phyloP scores from a whole-genome alignment of 2,329 filamentous ascomycete species.

The Ceratocystis lukuohia region DNA sequence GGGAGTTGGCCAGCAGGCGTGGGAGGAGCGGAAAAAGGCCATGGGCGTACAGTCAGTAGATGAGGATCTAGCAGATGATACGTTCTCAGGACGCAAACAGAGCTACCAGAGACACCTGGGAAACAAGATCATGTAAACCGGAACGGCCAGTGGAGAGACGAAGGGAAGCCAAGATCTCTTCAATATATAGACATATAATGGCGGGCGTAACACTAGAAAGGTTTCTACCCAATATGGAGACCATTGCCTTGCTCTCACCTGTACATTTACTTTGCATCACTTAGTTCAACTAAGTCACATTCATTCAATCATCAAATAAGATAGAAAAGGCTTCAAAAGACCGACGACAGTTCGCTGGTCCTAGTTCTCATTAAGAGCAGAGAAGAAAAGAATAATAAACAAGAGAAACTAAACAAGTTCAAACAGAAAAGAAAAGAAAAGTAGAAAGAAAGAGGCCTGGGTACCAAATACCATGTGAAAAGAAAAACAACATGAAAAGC shows the following conservation, averaged over 20 bases:
- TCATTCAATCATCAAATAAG: neutral
- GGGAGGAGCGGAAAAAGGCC: conserved; percentile 11
- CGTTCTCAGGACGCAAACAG: neutral
- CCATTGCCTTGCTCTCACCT: no score
- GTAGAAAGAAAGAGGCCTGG: neutral
- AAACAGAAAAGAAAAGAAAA: conserved; percentile 21
- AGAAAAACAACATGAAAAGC: neutral
- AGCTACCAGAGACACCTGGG: conserved; percentile 11
- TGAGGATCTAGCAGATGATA: neutral
- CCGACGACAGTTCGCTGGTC: neutral
- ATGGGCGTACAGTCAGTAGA: neutral
- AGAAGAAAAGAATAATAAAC: conserved; percentile 16
- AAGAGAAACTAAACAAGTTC: conserved; percentile 21
- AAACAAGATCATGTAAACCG: conserved; percentile 16
- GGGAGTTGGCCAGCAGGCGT: conserved; percentile 29
- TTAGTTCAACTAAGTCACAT: neutral
- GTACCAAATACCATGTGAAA: conserved; percentile 7
- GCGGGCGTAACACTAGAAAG: no score
- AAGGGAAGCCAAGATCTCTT: no score
- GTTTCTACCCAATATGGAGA: no score
- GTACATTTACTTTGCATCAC: no score
- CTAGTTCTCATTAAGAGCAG: neutral
- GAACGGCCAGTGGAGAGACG: no score
- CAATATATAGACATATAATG: no score
- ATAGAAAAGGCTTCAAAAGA: neutral